Percentiles rank a stretch among this genome's conserved stretches.
These are phyloP conservation scores for Chalciporus chontae DNA, from an alignment of 768 basidiomycete genomes.

Conservation along the genomic window DNA sequence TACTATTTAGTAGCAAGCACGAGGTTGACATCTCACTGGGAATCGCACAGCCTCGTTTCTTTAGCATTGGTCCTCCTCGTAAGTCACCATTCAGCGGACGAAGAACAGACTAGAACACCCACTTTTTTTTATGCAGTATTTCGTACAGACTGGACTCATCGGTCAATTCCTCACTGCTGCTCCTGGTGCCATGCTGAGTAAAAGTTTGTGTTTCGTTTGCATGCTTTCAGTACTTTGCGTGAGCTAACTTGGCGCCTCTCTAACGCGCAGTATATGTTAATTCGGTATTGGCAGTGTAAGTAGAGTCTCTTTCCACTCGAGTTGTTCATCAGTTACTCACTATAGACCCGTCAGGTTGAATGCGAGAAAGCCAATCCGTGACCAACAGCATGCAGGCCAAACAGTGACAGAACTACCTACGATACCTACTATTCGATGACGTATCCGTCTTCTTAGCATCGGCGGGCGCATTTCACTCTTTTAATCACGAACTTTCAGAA, in stretches of 20 bases:
- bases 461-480: too few species aligned
- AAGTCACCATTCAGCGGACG: neutral
- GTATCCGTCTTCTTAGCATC: too few species aligned
- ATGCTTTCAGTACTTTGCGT: neutral
- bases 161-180: conserved; percentile 6
- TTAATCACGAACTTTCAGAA: too few species aligned
- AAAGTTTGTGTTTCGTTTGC: conserved; percentile 12
- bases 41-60: neutral
- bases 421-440: conserved; percentile 12
- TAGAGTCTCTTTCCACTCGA: neutral
- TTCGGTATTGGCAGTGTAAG: conserved; percentile 26
- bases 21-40: neutral
- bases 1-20: too few species aligned
- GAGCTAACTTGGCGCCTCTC: neutral
- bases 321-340: neutral
- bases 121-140: neutral
- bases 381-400: conserved; percentile 3
- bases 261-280: conserved; percentile 17
- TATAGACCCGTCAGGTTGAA: conserved; percentile 7
- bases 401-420: conserved; percentile 17
- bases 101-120: neutral
- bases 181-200: conserved; percentile 13
- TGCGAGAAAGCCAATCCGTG: conserved; percentile 16
- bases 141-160: conserved; percentile 1
- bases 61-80: conserved; percentile 4